Percentiles rank a stretch among this genome's conserved stretches.
Evolutionary conservation across 192 early-diverging fungal species (phyloP).

Genomic region (Coemansia sp.): DNA sequence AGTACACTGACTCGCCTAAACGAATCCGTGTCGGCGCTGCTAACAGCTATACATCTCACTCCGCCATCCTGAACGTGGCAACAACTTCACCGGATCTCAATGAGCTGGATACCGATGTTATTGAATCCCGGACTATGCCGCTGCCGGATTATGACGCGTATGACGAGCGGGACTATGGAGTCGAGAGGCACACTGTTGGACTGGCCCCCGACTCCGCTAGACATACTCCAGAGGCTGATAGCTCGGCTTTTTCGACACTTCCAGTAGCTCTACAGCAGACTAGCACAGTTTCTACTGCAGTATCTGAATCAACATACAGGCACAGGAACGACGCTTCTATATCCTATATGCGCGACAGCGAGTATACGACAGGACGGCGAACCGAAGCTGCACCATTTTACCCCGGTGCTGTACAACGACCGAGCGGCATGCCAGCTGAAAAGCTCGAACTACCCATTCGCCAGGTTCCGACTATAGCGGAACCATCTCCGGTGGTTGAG

Average conservation of each 20-base stretch:
- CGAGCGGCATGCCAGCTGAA: background rate
- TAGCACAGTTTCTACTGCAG: background rate
- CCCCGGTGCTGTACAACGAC: background rate
- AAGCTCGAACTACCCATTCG: background rate
- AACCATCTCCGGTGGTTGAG: slow-evolving; percentile 22
- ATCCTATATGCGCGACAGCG: background rate
- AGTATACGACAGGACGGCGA: background rate
- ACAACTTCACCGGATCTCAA: background rate
- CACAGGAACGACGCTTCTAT: background rate
- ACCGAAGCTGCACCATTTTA: background rate
- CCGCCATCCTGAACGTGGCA: background rate
- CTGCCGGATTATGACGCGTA: background rate
- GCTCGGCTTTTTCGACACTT: background rate
- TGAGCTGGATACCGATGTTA: background rate
- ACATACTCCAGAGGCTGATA: background rate
- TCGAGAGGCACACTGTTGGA: background rate
- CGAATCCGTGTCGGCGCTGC: background rate
- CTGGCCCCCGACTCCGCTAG: background rate
- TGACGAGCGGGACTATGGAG: background rate
- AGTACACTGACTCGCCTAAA: background rate
- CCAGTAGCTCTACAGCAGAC: background rate
- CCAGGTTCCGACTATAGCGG: background rate
- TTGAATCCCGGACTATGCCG: background rate
- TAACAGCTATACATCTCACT: background rate
- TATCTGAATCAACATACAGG: background rate